Conservation (phyloP, 2,329 filamentous ascomycete genomes). For the Nakataea oryzae region DNA sequence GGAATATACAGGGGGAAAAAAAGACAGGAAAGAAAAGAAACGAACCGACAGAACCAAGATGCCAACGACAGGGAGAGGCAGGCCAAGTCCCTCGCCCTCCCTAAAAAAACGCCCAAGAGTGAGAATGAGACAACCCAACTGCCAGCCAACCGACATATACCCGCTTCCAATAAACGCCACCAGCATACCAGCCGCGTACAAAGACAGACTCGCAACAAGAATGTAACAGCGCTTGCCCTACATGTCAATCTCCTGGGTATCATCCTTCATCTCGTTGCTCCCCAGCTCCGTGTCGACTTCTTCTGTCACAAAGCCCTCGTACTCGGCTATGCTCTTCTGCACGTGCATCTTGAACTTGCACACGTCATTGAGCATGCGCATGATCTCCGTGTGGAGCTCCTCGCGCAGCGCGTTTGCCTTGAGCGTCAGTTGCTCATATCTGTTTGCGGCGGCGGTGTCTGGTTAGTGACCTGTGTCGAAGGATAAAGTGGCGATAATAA, state of each 20-base stretch:
- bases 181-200: neutral
- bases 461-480: neutral
- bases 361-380: slow-evolving; percentile 90
- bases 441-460: slow-evolving; percentile 22
- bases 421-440: slow-evolving; percentile 86
- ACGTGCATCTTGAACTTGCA: slow-evolving; percentile 98
- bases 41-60: neutral
- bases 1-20: too few relatives aligned
- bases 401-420: slow-evolving; percentile 78
- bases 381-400: slow-evolving; percentile 94
- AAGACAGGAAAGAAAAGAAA: neutral
- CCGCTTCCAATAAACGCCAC: neutral
- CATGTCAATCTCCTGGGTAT: slow-evolving; percentile 40
- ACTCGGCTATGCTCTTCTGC: slow-evolving; percentile 85
- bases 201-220: neutral
- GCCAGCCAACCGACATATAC: neutral
- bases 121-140: neutral
- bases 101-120: neutral
- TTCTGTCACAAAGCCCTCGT: slow-evolving; percentile 85
- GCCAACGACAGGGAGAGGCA: neutral
- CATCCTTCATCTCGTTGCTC: slow-evolving; percentile 46
- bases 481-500: neutral
- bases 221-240: slow-evolving; percentile 9
- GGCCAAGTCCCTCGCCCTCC: too few relatives aligned
- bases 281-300: slow-evolving; percentile 81